phyloP scores from a whole-genome alignment of 2,329 filamentous ascomycete genomes.

The Trichoderma polysporum region DNA sequence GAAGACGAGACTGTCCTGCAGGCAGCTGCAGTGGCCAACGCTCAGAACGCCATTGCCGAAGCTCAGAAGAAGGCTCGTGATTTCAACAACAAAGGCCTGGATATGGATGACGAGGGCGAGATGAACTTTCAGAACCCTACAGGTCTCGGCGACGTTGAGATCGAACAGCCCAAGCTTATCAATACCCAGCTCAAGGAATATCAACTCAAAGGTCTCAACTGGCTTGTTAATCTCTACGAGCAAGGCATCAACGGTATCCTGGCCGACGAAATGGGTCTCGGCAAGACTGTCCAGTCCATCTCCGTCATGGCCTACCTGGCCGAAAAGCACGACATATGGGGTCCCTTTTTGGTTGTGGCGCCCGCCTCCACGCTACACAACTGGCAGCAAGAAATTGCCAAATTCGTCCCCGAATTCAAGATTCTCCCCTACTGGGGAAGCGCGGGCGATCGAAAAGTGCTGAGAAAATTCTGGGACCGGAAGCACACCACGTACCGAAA shows the following conservation, averaged over 20 bases:
- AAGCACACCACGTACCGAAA: constrained; percentile 95
- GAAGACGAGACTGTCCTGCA: constrained; percentile 83
- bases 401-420: constrained; percentile 92
- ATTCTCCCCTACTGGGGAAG: constrained; percentile 97
- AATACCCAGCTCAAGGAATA: constrained; percentile 97
- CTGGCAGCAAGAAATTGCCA: constrained; percentile 97
- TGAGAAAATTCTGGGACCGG: constrained; percentile 98
- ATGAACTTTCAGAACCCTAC: constrained; percentile 99
- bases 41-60: constrained; percentile 91
- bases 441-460: constrained; percentile 87
- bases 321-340: constrained; percentile 97
- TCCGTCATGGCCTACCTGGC: constrained; percentile 99
- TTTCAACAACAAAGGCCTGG: constrained; percentile 75
- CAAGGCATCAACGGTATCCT: constrained; percentile 99
- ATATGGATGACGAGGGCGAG: constrained; percentile 87
- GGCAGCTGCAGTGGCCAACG: constrained; percentile 88
- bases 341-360: constrained; percentile 93
- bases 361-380: constrained; percentile 97
- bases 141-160: constrained; percentile 88
- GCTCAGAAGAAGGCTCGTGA: constrained; percentile 89
- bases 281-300: constrained; percentile 98
- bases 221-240: constrained; percentile 98
- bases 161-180: constrained; percentile 90
- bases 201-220: constrained; percentile 98
- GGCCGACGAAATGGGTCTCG: constrained; percentile 98